phyloP scores from a whole-genome alignment of 495 filamentous ascomycete genomes.

The Poronia punctata region DNA sequence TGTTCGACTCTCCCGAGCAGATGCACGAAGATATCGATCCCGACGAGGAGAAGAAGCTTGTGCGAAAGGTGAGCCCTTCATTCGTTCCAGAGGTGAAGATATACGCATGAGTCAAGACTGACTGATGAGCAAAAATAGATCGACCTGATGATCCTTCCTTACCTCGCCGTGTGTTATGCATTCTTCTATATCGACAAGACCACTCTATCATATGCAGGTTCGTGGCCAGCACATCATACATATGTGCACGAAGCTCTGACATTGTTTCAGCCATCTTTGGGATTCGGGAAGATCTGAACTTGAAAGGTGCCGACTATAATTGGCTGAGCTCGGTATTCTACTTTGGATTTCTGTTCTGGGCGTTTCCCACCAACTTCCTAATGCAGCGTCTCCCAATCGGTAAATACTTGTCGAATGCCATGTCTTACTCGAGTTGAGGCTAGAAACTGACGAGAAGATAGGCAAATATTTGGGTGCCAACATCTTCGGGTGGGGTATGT shows the following conservation, averaged over 20 bases:
- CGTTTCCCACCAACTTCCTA: slow-evolving; percentile 44
- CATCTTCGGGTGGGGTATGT: slow-evolving; percentile 54
- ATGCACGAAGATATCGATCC: slow-evolving; percentile 40
- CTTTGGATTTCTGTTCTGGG: slow-evolving; percentile 49
- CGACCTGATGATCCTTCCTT: slow-evolving; percentile 21
- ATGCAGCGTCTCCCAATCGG: slow-evolving; percentile 52
- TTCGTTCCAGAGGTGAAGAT: no score
- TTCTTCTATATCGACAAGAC: slow-evolving; percentile 57
- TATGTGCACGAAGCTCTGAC: slow-evolving; percentile 13
- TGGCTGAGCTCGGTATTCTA: slow-evolving; percentile 58
- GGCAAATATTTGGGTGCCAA: slow-evolving; percentile 51
- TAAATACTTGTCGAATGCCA: no score
- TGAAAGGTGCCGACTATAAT: slow-evolving; percentile 50
- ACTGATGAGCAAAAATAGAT: slow-evolving; percentile 5
- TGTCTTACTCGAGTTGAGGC: no score
- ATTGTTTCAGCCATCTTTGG: slow-evolving; percentile 45
- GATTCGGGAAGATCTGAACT: slow-evolving; percentile 39
- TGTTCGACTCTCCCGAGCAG: slow-evolving; percentile 12
- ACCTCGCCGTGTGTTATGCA: slow-evolving; percentile 50
- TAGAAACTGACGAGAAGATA: slow-evolving; percentile 5
- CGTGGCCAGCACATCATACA: not conserved
- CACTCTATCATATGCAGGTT: slow-evolving; percentile 11
- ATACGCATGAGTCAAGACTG: no score
- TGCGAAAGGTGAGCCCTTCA: slow-evolving; percentile 33
- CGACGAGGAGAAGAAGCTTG: slow-evolving; percentile 39